A percentile compares a stretch with the other conserved stretches of the same genome.
These are phyloP conservation scores for Phylloporus arenicola DNA, from an alignment of 768 basidiomycete genomes.

Conservation along the genomic window DNA sequence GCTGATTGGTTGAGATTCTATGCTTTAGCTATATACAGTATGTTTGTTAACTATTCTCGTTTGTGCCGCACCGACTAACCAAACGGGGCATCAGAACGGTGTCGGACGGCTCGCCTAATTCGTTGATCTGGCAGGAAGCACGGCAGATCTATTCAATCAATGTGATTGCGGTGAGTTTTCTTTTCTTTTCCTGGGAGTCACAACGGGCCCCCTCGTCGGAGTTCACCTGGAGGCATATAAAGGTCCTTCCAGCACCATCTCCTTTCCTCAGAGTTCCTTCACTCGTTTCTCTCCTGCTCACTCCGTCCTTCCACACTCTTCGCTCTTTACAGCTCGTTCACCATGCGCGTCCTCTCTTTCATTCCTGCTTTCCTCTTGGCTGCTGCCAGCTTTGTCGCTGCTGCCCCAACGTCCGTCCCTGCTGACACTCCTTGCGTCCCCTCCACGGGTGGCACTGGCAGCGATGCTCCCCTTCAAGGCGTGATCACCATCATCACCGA, in stretches of 20 bases:
- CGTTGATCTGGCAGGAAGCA: too few relatives aligned
- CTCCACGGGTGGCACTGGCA: conserved; percentile 1
- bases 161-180: not conserved
- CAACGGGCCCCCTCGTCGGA: not conserved
- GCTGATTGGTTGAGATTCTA: too few relatives aligned
- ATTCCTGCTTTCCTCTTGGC: conserved; percentile 20
- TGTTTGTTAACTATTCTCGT: too few relatives aligned
- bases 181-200: not conserved
- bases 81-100: too few relatives aligned
- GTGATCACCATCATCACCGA: conserved; percentile 3
- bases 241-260: not conserved
- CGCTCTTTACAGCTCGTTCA: conserved; percentile 12
- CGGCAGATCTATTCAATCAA: conserved; percentile 15
- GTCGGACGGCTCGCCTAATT: too few relatives aligned
- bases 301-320: conserved; percentile 1
- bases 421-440: conserved; percentile 4
- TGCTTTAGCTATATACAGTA: too few relatives aligned
- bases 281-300: not conserved
- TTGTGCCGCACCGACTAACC: too few relatives aligned
- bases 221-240: conserved; percentile 10
- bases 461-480: conserved; percentile 4
- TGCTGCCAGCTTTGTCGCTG: conserved; percentile 17
- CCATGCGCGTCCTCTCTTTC: conserved; percentile 26
- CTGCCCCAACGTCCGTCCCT: conserved; percentile 6
- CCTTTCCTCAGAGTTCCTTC: conserved; percentile 1